Evolutionary conservation across 305 asterid species (phyloP), one percentile per base, ranked within the genome.

Genomic region (Solanum hybrid): DNA sequence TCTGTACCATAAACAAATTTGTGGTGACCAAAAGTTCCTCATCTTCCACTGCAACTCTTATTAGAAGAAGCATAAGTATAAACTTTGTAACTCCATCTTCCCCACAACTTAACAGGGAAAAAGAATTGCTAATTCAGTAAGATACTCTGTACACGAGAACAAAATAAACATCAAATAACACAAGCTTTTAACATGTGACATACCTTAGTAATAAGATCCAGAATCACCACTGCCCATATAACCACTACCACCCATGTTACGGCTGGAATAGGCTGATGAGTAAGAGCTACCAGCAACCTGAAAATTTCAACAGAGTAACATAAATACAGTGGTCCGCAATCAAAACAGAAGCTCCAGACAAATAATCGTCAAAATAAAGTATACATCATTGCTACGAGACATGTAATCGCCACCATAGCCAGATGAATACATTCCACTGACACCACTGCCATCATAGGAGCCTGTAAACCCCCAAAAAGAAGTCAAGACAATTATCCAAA

Each of bases 141-240:
- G 51, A 45, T 78, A 88, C 88, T 22, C 9, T 1, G 86, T 36
- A 85, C 34, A 88, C 36, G 35, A 76, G 89, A 88, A 79, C 13
- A 27, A 75, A 26, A 89, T 37, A 8, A 26, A 38, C 56, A 35
- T 88, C 24, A 85, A 88, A 88, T 29, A 56, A 40, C 42, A 88
- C 92, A 87, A 71, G 17, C 72, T 45, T 45, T 82, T 45, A 82
- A 82, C 72, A 82, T 29, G 27, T 29, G 27, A 17, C 87, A 12
- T 91, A 95, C 98, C 98, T 97, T 91, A 97, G 91, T 96, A 96
- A 91, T 97, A 97, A 31, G 99, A 94, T 89, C 99, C 96, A 64
- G 99, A 97, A 91, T 66, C 87, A 56, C 98, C 93, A 88, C 97
- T 93, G 56, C 99, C 97, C 97, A 94, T 94, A 82, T 97, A 97